Evolutionary conservation across 2,329 filamentous ascomycete species (phyloP), one percentile per base, ranked within the genome.

Genomic region (Sporothrix schenckii): DNA sequence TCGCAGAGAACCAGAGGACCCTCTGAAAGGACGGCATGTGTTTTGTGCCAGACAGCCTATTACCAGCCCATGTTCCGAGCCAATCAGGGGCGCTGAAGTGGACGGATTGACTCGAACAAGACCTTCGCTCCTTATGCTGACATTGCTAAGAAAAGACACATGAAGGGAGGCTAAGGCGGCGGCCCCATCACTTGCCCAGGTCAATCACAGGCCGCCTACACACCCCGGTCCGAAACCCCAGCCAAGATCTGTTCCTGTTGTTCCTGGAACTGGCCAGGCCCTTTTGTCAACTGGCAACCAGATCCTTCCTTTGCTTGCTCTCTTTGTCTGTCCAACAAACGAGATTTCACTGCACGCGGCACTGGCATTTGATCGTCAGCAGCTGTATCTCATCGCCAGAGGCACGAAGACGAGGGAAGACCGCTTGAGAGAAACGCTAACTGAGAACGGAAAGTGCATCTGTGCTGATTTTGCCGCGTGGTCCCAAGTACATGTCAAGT

Each of bases 151-250:
- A 50, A 68, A 72, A 71, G 68, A 70, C 50, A 27, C 41, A 44
- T 58, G 27, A 65, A 24, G 24, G 49, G 16, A 65, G 60, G 41
- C 60, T 10, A 16, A 47, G 41, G n/a, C 58, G 58, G 41, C 60
- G 39, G 58, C n/a, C 58, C 39, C 58, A 27, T 61, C 58, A 63
- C 5, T 14, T 41, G 30, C 14, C 27, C 47, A 54, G n/a, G 30
- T 73, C 73, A 74, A 74, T 75, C 53, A 52, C 54, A 72, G 27
- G 6, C 21, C 14, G 13, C 69, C 30, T 39, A 56, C 30, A 21
- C 13, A 67, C 70, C 71, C 72, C 72, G 69, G 70, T 74, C 70
- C 74, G 75, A 75, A 75, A 74, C 72, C 68, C 70, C 67, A 72
- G 71, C 70, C 71, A 69, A 68, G 70, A 30, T 30, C 49, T 24